phyloP scores from a whole-genome alignment of 257 asterid genomes.

The Cinchona pubescens region DNA sequence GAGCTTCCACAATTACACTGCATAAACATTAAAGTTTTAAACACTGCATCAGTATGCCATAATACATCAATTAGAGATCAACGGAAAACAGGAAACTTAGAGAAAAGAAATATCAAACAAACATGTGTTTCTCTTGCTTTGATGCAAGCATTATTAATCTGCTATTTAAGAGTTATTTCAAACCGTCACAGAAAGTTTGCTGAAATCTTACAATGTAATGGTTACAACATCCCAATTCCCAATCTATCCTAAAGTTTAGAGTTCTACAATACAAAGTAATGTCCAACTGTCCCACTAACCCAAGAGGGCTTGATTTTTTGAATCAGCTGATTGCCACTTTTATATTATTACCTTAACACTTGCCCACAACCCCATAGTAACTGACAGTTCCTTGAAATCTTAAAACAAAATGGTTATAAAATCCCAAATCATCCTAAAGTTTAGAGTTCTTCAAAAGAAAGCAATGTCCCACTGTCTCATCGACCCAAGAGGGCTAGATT shows the following conservation, averaged over 20 bases:
- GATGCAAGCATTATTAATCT: neutral
- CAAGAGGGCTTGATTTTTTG: too few relatives aligned
- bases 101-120: neutral
- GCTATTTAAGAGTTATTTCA: too few relatives aligned
- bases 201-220: too few relatives aligned
- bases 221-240: too few relatives aligned
- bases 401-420: too few relatives aligned
- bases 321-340: too few relatives aligned
- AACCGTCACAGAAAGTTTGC: too few relatives aligned
- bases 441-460: neutral
- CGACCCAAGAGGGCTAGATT: neutral
- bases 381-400: neutral
- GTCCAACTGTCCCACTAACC: too few relatives aligned
- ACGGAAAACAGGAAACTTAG: neutral
- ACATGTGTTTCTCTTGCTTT: neutral
- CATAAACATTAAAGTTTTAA: conserved; percentile 22
- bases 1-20: conserved; percentile 97
- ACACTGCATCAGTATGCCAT: neutral
- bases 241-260: too few relatives aligned
- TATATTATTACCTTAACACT: too few relatives aligned
- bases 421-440: neutral
- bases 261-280: too few relatives aligned
- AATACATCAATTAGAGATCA: neutral
- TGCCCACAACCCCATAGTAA: neutral
- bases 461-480: too few relatives aligned